Evolutionary conservation across 108 stramenopile genomes (phyloP).

Genomic region (Pseudonitzschia pungens): DNA sequence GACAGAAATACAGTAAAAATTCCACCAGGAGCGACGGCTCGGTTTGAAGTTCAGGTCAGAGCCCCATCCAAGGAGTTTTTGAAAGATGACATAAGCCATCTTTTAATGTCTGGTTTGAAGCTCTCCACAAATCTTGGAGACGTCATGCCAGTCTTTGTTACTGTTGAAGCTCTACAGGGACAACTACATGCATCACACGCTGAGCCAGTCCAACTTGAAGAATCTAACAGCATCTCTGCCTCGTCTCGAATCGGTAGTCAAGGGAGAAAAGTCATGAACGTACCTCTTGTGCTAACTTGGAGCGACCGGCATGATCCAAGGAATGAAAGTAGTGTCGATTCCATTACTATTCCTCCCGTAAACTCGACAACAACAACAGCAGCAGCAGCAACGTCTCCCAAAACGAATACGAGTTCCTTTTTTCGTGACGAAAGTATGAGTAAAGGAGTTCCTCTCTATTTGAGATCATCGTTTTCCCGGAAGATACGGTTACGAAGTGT

Average conservation of each 20-base stretch:
- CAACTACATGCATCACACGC: conserved; percentile 42
- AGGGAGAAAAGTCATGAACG: conserved; percentile 13
- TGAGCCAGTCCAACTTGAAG: not conserved
- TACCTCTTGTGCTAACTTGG: conserved; percentile 32
- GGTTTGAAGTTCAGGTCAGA: conserved; percentile 57
- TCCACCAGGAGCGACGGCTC: conserved; percentile 67
- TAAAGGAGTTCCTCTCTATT: conserved; percentile 27
- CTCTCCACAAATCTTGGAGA: conserved; percentile 71
- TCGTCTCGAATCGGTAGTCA: not conserved
- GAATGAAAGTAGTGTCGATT: not conserved
- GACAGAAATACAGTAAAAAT: conserved; percentile 37
- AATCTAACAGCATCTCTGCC: no score
- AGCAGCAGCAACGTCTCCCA: not conserved
- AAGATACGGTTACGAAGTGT: conserved; percentile 32
- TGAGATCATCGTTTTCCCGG: conserved; percentile 52
- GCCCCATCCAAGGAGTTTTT: conserved; percentile 44
- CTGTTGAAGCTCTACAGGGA: conserved; percentile 64
- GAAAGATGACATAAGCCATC: conserved; percentile 60
- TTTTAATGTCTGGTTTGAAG: conserved; percentile 64
- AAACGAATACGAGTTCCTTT: not conserved
- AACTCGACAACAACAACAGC: not conserved
- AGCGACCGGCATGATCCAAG: not conserved
- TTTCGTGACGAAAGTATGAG: not conserved
- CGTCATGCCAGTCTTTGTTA: conserved; percentile 60
- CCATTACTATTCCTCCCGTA: not conserved